phyloP scores from a whole-genome alignment of 2,329 filamentous ascomycete species.

The Mycosphaerella arachidis region DNA sequence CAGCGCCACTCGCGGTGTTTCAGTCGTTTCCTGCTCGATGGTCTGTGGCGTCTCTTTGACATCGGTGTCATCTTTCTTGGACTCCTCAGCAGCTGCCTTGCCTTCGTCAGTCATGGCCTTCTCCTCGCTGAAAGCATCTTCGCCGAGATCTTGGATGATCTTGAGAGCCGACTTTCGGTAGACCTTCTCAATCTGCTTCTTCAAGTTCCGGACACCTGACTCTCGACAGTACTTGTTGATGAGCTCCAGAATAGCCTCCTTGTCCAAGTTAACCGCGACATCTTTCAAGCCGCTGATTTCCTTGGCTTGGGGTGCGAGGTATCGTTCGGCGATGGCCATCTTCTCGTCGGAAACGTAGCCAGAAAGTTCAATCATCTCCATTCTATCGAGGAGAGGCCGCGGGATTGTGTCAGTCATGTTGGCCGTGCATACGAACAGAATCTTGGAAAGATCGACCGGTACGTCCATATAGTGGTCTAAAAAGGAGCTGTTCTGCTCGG shows the following conservation, averaged over 20 bases:
- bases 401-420: slow-evolving; percentile 99
- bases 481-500: slow-evolving; percentile 96
- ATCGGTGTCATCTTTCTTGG: slow-evolving; percentile 61
- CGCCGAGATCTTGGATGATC: slow-evolving; percentile 91
- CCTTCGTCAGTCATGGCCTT: slow-evolving; percentile 81
- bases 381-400: slow-evolving; percentile 84
- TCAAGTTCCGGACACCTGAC: slow-evolving; percentile 92
- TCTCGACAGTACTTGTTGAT: slow-evolving; percentile 99
- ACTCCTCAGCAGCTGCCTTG: slow-evolving; percentile 69
- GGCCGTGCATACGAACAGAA: slow-evolving; percentile 96
- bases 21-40: slow-evolving; percentile 57
- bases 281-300: slow-evolving; percentile 86
- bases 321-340: slow-evolving; percentile 93
- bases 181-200: slow-evolving; percentile 99
- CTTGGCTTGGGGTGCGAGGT: slow-evolving; percentile 90
- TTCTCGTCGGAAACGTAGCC: slow-evolving; percentile 98
- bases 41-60: slow-evolving; percentile 57
- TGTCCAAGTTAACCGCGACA: slow-evolving; percentile 80
- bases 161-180: slow-evolving; percentile 96
- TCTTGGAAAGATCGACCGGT: slow-evolving; percentile 93
- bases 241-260: slow-evolving; percentile 87
- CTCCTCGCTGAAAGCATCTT: slow-evolving; percentile 74
- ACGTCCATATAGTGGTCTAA: slow-evolving; percentile 98
- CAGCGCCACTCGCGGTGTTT: slow-evolving; percentile 67
- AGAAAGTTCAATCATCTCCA: slow-evolving; percentile 95